A percentile compares a stretch with the other conserved stretches of the same genome.
Conservation (phyloP, 192 early-diverging fungal species). For the Geosiphon pyriformis region DNA sequence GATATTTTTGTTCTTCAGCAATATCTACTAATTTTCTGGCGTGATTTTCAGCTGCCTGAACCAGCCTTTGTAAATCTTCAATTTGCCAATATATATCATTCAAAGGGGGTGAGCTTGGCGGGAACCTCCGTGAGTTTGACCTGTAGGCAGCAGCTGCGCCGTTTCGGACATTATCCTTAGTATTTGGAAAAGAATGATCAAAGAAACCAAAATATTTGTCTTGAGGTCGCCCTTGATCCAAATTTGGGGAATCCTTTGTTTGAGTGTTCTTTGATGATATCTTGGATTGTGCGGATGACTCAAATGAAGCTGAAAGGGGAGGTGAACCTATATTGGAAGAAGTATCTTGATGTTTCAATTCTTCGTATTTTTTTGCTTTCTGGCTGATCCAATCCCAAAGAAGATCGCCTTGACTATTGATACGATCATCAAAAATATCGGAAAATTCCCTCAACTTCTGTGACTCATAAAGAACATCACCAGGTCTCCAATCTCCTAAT, state of each 20-base stretch:
- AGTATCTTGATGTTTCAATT: background rate
- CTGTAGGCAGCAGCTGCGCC: background rate
- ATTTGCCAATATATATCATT: conserved; percentile 6
- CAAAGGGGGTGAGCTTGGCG: background rate
- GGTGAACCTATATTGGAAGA: background rate
- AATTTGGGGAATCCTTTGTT: no score
- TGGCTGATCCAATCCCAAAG: conserved; percentile 13
- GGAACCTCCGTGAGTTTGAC: background rate
- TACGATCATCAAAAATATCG: conserved; percentile 5
- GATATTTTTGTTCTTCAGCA: conserved; percentile 6
- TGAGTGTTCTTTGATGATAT: background rate
- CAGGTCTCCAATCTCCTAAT: background rate
- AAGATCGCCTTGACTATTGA: conserved; percentile 1
- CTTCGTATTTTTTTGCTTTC: conserved; percentile 14
- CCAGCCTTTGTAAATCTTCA: conserved; percentile 11
- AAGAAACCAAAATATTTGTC: background rate
- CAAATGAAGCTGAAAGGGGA: background rate
- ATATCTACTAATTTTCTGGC: conserved; percentile 8
- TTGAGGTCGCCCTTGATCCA: background rate
- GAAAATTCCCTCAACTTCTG: background rate
- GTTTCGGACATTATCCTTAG: no score
- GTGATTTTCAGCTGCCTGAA: conserved; percentile 13
- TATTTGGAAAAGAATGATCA: background rate
- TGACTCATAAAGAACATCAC: conserved; percentile 6
- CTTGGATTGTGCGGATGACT: background rate